Evolutionary conservation across 2,329 filamentous ascomycete species (phyloP), one percentile per base, ranked within the genome.

Genomic region (Colletotrichum sp.): DNA sequence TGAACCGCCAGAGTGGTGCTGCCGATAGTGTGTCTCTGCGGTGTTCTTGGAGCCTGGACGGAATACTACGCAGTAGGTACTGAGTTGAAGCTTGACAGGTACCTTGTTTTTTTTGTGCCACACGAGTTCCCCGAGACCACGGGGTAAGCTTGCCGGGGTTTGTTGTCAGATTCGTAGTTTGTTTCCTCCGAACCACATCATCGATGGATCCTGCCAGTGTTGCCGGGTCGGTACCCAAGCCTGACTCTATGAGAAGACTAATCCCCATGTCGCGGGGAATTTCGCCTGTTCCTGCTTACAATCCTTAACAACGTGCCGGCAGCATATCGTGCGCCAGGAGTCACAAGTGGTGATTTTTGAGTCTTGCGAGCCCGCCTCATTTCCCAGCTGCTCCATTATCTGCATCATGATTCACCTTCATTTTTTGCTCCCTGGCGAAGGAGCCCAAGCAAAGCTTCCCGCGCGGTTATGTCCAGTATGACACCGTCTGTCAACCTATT

Each of bases 131-230:
- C 16, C 55, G 10, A 8, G 28, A 34, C 28, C 6, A 62, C 18
- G 59, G 26, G 26, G 13, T 18, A 30, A 30, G 59, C 28, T 30
- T n/a, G 10, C 21, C 34, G n/a, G 30, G 32, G 24, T 34, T 30
- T 28, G 15, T 13, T 76, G 73, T 73, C 73, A 76, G 73, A 73
- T 60, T 76, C 64, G 70, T 21, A 49, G 24, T 44, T 49, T 73
- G 39, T 68, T 76, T 65, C 69, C 32, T 64, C 64, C 73, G 73
- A 55, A 16, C 44, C 13, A 39, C 44, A 76, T 57, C 57, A 18
- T 72, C 28, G 8, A 59, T 24, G 13, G 21, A 18, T 44, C 65
- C n/a, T 28, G 63, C 15, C 60, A 36, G 28, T 36, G 9, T 30
- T 26, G 18, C 57, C 12, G 16, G 26, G 18, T 28, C 30, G 26